phyloP scores from a whole-genome alignment of 805 yeast species.

The Candida hungchunana region DNA sequence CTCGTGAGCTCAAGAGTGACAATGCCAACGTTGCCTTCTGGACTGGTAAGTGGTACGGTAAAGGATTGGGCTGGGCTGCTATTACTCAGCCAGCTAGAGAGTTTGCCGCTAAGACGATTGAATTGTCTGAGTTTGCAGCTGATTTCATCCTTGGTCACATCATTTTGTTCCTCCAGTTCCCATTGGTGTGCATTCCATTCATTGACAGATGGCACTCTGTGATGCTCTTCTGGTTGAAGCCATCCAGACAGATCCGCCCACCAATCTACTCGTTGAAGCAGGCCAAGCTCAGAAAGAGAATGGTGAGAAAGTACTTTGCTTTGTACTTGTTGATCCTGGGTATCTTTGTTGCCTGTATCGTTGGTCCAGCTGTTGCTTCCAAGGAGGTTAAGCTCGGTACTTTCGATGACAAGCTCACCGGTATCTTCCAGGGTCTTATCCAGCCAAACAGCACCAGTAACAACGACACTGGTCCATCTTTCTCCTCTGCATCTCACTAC shows the following conservation, averaged over 20 bases:
- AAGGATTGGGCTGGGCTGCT: slow-evolving; percentile 90
- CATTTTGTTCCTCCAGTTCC: slow-evolving; percentile 83
- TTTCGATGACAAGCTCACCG: slow-evolving; percentile 31
- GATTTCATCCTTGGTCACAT: slow-evolving; percentile 93
- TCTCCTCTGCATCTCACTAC: slow-evolving; percentile 33
- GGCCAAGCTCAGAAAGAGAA: slow-evolving; percentile 93
- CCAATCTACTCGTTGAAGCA: slow-evolving; percentile 97
- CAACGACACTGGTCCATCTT: slow-evolving; percentile 71
- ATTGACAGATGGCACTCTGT: slow-evolving; percentile 97
- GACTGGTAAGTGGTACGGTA: slow-evolving; percentile 99
- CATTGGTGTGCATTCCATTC: slow-evolving; percentile 78
- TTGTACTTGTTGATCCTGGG: slow-evolving; percentile 69
- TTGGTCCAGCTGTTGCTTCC: slow-evolving; percentile 90
- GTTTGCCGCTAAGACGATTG: slow-evolving; percentile 88
- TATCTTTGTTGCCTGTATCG: slow-evolving; percentile 70
- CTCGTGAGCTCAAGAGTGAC: slow-evolving; percentile 96
- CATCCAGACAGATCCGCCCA: slow-evolving; percentile 94
- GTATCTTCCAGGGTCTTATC: slow-evolving; percentile 61
- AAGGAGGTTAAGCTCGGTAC: slow-evolving; percentile 36
- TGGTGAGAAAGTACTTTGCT: slow-evolving; percentile 89
- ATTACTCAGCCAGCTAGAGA: slow-evolving; percentile 96
- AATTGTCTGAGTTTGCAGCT: slow-evolving; percentile 92
- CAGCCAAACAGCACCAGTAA: slow-evolving; percentile 82
- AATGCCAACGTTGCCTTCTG: slow-evolving; percentile 97
- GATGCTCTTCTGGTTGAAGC: slow-evolving; percentile 98